phyloP scores from a whole-genome alignment of 805 yeast species.

The Yamadazyma laniorum region DNA sequence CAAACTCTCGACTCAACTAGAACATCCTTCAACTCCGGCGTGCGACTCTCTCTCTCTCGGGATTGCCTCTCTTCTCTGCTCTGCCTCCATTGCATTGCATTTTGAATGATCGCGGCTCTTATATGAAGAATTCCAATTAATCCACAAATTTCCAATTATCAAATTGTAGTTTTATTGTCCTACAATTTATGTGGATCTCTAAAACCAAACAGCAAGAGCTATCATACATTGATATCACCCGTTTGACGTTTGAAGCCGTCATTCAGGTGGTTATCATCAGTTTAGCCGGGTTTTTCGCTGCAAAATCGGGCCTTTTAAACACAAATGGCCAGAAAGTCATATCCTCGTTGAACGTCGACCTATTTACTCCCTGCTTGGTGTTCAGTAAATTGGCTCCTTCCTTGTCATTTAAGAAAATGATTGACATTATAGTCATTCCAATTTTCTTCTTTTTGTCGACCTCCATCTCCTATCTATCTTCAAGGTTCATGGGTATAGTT shows the following conservation, averaged over 20 bases:
- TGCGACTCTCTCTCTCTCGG: too few species aligned
- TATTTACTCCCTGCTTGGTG: conserved; percentile 93
- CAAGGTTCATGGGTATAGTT: conserved; percentile 51
- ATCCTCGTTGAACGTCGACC: conserved; percentile 77
- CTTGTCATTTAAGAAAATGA: conserved; percentile 69
- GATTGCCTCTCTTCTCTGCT: too few species aligned
- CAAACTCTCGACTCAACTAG: too few species aligned
- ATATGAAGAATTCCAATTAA: too few species aligned
- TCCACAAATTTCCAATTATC: too few species aligned
- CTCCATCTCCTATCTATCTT: conserved; percentile 64
- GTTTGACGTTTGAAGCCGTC: conserved; percentile 87
- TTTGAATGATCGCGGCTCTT: too few species aligned
- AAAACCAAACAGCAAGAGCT: conserved; percentile 17
- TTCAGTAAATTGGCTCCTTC: conserved; percentile 73
- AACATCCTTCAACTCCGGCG: too few species aligned
- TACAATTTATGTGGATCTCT: conserved; percentile 3
- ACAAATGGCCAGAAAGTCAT: conserved; percentile 75
- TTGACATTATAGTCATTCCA: conserved; percentile 83
- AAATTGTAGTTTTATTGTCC: too few species aligned
- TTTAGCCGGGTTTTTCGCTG: conserved; percentile 81
- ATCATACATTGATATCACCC: conserved; percentile 47
- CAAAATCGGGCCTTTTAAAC: conserved; percentile 66
- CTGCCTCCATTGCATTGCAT: too few species aligned
- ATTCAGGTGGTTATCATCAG: conserved; percentile 86
- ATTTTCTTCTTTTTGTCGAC: conserved; percentile 82